A percentile compares a stretch with the other conserved stretches of the same genome.
Evolutionary conservation across 192 early-diverging fungal species (phyloP).

Genomic region (Backusella morwellensis): DNA sequence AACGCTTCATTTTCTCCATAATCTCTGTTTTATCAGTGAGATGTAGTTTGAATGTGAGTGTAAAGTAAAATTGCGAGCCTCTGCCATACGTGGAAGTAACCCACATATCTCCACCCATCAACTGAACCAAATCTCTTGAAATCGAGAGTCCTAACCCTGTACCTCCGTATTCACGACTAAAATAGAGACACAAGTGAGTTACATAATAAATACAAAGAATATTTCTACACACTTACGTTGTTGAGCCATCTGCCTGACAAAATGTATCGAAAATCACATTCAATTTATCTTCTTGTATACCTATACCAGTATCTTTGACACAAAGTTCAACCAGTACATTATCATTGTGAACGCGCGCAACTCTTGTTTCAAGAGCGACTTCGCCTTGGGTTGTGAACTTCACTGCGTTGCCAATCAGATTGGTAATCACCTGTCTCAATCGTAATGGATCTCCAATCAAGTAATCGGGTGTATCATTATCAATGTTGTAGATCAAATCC

Average conservation of each 20-base stretch:
- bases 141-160: conserved; percentile 87
- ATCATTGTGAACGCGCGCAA: conserved; percentile 38
- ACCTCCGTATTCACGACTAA: conserved; percentile 75
- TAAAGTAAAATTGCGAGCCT: conserved; percentile 80
- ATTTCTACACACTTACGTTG: conserved; percentile 42
- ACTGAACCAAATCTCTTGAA: conserved; percentile 69
- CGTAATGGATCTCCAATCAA: conserved; percentile 74
- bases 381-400: conserved; percentile 82
- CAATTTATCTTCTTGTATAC: conserved; percentile 77
- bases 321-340: conserved; percentile 61
- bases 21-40: conserved; percentile 35
- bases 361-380: conserved; percentile 54
- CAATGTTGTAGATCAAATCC: conserved; percentile 63
- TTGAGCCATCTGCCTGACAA: conserved; percentile 79
- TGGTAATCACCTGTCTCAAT: conserved; percentile 77
- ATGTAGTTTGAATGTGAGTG: conserved; percentile 50
- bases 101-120: conserved; percentile 80
- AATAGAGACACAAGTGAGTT: not conserved
- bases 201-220: not conserved
- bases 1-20: conserved; percentile 53
- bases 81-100: conserved; percentile 70
- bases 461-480: conserved; percentile 66
- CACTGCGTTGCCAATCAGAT: conserved; percentile 81
- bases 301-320: conserved; percentile 83
- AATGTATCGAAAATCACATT: conserved; percentile 79